A percentile compares a stretch with the other conserved stretches of the same genome.
Conservation (phyloP, 345 rosid species). For the Citrus cavaleriei region DNA sequence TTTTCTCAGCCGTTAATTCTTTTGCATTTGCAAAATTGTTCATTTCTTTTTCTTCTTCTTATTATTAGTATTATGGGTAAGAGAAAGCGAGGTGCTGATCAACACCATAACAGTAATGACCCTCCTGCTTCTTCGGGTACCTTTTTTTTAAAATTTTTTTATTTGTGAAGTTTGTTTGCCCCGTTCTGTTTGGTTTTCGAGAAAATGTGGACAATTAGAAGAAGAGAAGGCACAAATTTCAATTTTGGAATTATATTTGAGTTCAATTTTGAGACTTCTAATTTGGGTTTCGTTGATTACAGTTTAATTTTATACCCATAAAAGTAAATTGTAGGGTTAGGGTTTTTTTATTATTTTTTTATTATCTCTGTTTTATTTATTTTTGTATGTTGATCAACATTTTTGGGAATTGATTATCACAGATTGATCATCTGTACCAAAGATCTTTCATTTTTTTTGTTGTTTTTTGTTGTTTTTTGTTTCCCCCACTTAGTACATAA, state of each 20-base stretch:
- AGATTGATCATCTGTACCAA: background rate
- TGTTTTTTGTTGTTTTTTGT: background rate
- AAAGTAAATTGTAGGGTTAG: background rate
- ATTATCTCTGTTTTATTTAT: no score
- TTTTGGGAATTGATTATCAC: background rate
- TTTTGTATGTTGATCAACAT: no score
- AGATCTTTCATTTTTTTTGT: no score
- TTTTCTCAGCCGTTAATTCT: slow-evolving; percentile 10
- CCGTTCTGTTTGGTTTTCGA: slow-evolving; percentile 1
- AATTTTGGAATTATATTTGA: background rate
- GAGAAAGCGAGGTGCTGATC: slow-evolving; percentile 31
- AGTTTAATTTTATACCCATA: no score
- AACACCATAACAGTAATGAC: slow-evolving; percentile 1
- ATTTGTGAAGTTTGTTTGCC: background rate
- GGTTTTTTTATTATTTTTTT: background rate
- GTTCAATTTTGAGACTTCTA: background rate
- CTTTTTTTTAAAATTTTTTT: background rate
- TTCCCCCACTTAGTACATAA: background rate
- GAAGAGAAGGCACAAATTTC: background rate
- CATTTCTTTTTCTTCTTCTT: background rate
- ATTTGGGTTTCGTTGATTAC: background rate
- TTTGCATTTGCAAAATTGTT: background rate
- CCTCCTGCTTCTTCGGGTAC: slow-evolving; percentile 42
- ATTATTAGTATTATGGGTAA: slow-evolving; percentile 33
- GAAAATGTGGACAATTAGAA: background rate